Base-by-base conservation (phyloP, 2,329 filamentous ascomycete genomes). In the Fusarium ramigenum region DNA sequence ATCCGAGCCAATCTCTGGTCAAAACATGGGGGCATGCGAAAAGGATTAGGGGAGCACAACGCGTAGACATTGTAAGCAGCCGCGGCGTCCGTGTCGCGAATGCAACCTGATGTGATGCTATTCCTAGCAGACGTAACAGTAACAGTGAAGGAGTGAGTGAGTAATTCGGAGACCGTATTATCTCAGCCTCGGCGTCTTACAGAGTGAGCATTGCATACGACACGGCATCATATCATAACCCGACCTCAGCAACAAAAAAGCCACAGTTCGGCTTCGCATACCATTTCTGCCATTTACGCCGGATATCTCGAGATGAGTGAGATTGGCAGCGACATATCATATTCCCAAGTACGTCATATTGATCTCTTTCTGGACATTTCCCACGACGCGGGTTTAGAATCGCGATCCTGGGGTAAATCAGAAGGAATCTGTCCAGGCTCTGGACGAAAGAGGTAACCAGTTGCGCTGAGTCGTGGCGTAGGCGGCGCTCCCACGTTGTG, bases 81-180 rank as follows among this genome's bases (percentile, higher is more conserved):
- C 42, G 37, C 46, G 54, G 49, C 39, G 43, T 61, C 70, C 63
- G 70, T 63, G 53, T 59, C 44, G 54, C 64, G 60, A 60, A 56
- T 61, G 44, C 40, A 49, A 65, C 61, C 36, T 63, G 71, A 59
- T 72, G 52, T 60, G 71, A 61, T 72, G 52, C 71, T 74, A 74
- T 74, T 74, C 60, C 63, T 74, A 60, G 72, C 43, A 42, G 36
- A 25, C 40, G 64, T 60, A 50, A 52, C 34, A 10, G 39, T 63
- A 37, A 60, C 34, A 42, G 28, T 37, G 50, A 49, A 44, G 62
- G 28, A 40, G 21, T n/a, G 19, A n/a, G 32, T 21, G 34, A 40
- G 34, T 19, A 37, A 58, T 40, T 36, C 25, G 43, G 40, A 32
- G 28, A 40, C 25, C 43, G 46, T 54, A 49, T 68, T 60, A 60